Evolutionary conservation across 2,329 filamentous ascomycete genomes (phyloP), one percentile per base, ranked within the genome.

Genomic region (Penicillium sp.): DNA sequence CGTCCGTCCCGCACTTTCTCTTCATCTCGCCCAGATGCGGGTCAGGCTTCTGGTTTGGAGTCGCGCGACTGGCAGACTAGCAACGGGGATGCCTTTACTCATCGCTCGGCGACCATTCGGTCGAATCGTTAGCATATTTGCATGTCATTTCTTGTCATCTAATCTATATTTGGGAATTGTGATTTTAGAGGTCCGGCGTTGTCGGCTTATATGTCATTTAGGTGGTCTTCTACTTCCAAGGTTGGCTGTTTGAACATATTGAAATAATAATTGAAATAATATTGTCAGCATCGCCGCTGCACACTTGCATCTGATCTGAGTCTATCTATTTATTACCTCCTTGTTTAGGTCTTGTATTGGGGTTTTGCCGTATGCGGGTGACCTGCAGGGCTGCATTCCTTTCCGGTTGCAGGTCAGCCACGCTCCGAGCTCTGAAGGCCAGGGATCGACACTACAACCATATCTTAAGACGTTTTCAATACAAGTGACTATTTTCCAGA

Each of bases 31-130:
- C 53, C 58, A 1, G 69, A 71, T 25, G 58, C 56, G 6, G 67
- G 56, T 15, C 14, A 51, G 3, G 57, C 67, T 25, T 62, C 69
- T 3, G 67, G 63, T n/a, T 29, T 62, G 45, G 67, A 70, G 15
- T 55, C 65, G 9, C 60, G 52, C n/a, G 64, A 69, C 26, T 67
- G 62, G 52, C 51, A 66, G 27, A 55, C 55, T 42, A 47, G 51
- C 4, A 62, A 62, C 20, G 63, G 55, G 3, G 62, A 67, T 18
- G 41, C 55, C 5, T 37, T 72, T 23, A 54, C 69, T 6, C 67
- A 64, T 26, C 69, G 70, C 11, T 65, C 70, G 4, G 64, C 63
- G 11, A 72, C 69, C 8, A 20, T 69, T 12, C 64, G 61, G 11
- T 71, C 69, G 3, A 62, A 63, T 20, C 40, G 41, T 6, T 51